A percentile compares a stretch with the other conserved stretches of the same genome.
phyloP scores from a whole-genome alignment of 1,139 yeast species.

The Blastobotrys petasosporus region DNA sequence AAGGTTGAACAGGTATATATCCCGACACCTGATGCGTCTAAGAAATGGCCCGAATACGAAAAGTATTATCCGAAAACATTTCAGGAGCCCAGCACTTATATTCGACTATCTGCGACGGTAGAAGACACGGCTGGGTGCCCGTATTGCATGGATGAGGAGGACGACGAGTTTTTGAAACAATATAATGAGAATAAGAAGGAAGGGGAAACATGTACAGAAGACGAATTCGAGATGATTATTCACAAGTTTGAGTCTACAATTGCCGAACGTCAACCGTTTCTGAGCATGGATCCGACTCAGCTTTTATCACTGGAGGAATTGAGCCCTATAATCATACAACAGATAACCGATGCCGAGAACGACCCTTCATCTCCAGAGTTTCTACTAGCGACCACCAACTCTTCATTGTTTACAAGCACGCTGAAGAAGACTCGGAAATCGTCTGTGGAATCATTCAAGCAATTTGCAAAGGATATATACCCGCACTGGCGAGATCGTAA shows the following conservation, averaged over 20 bases:
- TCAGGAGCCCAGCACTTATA: constrained; percentile 69
- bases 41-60: constrained; percentile 67
- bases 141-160: constrained; percentile 87
- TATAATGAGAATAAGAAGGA: constrained; percentile 32
- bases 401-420: constrained; percentile 15
- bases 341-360: constrained; percentile 28
- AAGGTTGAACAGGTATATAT: constrained; percentile 66
- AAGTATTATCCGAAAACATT: constrained; percentile 66
- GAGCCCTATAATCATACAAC: constrained; percentile 28
- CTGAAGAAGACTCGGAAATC: constrained; percentile 10
- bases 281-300: constrained; percentile 77
- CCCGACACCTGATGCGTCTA: constrained; percentile 96
- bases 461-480: constrained; percentile 65
- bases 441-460: constrained; percentile 48
- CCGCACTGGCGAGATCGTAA: constrained; percentile 79
- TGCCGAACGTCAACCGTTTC: constrained; percentile 78
- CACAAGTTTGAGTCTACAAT: constrained; percentile 70
- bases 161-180: constrained; percentile 56
- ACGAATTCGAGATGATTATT: constrained; percentile 78
- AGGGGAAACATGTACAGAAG: constrained; percentile 42
- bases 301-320: constrained; percentile 68
- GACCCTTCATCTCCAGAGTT: constrained; percentile 35
- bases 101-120: constrained; percentile 87
- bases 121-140: constrained; percentile 87
- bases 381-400: constrained; percentile 22